Evolutionary conservation across 2,329 filamentous ascomycete species (phyloP).

Genomic region (Botryosphaeria dothidea): DNA sequence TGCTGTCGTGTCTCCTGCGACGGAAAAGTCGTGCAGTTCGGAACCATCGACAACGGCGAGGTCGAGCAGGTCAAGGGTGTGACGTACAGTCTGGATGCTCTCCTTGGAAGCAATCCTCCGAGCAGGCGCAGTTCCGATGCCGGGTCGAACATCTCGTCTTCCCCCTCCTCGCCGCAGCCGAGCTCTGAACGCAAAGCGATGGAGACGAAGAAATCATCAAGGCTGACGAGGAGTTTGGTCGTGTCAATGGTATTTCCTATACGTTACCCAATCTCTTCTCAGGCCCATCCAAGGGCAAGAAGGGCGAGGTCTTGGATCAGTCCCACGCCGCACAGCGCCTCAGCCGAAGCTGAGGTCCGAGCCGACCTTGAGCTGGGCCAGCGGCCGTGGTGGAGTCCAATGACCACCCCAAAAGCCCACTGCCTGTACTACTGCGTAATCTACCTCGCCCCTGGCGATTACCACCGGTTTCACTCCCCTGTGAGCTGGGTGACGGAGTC

Average conservation of each 20-base stretch:
- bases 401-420: conserved; percentile 51
- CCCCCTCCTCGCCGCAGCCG: conserved; percentile 40
- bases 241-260: conserved; percentile 93
- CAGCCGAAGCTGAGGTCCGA: conserved; percentile 80
- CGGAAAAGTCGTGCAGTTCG: conserved; percentile 87
- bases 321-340: conserved; percentile 65
- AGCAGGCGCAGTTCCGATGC: conserved; percentile 48
- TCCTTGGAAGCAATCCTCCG: conserved; percentile 63
- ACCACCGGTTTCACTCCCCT: conserved; percentile 96
- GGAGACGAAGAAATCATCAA: conserved; percentile 66
- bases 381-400: conserved; percentile 54
- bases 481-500: conserved; percentile 93
- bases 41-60: conserved; percentile 86
- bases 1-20: conserved; percentile 87
- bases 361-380: conserved; percentile 73
- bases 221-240: conserved; percentile 88
- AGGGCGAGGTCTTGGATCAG: conserved; percentile 67
- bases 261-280: conserved; percentile 86
- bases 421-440: conserved; percentile 91
- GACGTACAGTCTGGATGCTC: conserved; percentile 92
- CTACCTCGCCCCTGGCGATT: conserved; percentile 95
- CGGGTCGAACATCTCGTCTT: conserved; percentile 33
- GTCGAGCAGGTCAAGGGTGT: conserved; percentile 99
- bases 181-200: conserved; percentile 27
- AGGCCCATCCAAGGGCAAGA: conserved; percentile 55